Conservation (phyloP, 345 rosid species). For the Ricinus communis region DNA sequence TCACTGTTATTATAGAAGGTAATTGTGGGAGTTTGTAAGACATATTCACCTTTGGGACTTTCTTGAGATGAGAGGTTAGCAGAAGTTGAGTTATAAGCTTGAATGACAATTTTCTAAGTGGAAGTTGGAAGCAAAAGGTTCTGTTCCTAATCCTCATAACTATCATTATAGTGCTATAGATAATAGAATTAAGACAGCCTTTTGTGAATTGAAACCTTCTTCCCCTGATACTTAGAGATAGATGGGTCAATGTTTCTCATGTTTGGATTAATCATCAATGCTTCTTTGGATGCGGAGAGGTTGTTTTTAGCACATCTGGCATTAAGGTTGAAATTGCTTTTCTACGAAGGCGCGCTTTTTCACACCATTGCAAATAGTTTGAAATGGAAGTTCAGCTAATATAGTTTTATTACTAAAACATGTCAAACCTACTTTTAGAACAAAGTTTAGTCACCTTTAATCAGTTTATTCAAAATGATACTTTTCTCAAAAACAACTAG, state of each 20-base stretch:
- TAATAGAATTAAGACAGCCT: neutral
- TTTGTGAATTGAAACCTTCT: neutral
- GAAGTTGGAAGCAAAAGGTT: neutral
- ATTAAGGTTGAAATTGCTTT: no score
- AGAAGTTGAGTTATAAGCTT: neutral
- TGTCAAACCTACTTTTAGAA: no score
- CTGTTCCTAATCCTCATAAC: neutral
- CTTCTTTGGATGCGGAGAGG: no score
- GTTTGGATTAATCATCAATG: neutral
- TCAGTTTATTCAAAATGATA: no score
- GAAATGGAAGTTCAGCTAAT: no score
- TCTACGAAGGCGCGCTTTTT: no score
- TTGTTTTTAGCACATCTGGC: no score
- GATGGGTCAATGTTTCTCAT: neutral
- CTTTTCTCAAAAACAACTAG: no score
- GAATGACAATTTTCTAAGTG: neutral
- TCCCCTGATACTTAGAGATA: no score
- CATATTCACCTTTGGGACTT: neutral
- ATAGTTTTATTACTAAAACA: no score
- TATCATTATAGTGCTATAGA: neutral
- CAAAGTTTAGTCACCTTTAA: no score
- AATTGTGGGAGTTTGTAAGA: neutral
- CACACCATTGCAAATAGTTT: no score
- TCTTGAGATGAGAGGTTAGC: neutral
- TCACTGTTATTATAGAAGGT: neutral